Base-by-base conservation (phyloP, 495 filamentous ascomycete genomes). In the Talaromyces nanjingensis region DNA sequence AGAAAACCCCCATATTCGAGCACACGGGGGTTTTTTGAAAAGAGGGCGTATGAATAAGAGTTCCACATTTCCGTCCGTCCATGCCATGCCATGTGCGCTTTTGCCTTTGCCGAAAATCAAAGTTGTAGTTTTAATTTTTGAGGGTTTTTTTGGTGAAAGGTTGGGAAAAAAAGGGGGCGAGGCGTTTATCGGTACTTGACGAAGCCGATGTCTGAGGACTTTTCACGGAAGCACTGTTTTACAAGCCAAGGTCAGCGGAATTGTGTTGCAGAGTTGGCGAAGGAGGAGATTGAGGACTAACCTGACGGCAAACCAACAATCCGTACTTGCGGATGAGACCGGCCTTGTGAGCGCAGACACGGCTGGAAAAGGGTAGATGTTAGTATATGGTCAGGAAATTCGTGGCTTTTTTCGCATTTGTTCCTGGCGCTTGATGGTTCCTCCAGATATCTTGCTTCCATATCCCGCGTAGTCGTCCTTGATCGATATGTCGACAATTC, bases 321-420 rank as follows among this genome's bases (percentile, higher is more conserved):
- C 93, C 93, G 84, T 97, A 97, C 83, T 97, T 97, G 84, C 92
- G 91, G 87, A 97, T 93, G 66, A 97, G 85, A 91, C 92, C 92
- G 70, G 91, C 93, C 74, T 83, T 84, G 88, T 97, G 91, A 68
- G 90, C 87, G 87, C 92, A 97, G 81, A 97, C 92, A 76, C 92
- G 93, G 89, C 92, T 94, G 71, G 82, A 66, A 64, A 64, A 55
- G 52, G 16, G 67, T 65, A 63, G 47, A 61, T 68, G 54, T 64
- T 64, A 63, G 61, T 24, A 62, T 5, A 42, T 42, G 14, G 14
- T 42, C 39, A 39, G 14, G 27, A 7, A 8, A 24, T 16, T 34
- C 31, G 27, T 33, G 16, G 14, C 29, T 18, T 59, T 59, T 31
- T 37, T 18, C 31, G 18, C 31, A n/a, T 11, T 58, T n/a, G 4